Conservation (phyloP, 805 yeast genomes). For the Candida alai region DNA sequence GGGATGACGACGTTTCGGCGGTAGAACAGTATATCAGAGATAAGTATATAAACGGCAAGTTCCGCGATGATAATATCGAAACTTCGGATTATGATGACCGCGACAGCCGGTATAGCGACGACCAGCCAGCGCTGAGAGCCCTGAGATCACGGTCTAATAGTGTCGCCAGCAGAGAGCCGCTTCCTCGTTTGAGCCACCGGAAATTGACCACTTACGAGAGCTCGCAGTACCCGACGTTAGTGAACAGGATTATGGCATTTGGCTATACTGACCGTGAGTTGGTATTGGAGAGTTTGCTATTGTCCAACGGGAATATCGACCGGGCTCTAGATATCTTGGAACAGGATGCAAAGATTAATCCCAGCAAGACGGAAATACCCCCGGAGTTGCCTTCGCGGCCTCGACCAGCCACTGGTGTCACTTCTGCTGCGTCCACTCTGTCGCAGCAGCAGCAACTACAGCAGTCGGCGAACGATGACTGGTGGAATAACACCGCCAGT, state of each 20-base stretch:
- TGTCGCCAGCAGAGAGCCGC: constrained; percentile 5
- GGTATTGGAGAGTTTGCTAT: constrained; percentile 58
- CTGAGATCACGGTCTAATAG: constrained; percentile 19
- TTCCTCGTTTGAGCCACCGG: constrained; percentile 47
- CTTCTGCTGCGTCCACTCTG: constrained; percentile 15
- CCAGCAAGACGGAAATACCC: constrained; percentile 37
- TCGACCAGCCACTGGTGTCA: constrained; percentile 16
- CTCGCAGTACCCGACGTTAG: constrained; percentile 47
- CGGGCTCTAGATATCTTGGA: constrained; percentile 57
- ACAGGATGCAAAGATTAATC: constrained; percentile 32
- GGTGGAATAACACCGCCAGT: constrained; percentile 10
- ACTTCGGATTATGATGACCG: constrained; percentile 33
- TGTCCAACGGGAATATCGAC: constrained; percentile 56
- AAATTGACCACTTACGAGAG: constrained; percentile 53
- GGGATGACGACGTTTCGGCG: constrained; percentile 55
- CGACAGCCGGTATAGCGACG: constrained; percentile 20
- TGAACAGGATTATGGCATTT: constrained; percentile 41
- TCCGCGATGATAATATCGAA: constrained; percentile 38
- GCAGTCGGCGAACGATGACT: constrained; percentile 8
- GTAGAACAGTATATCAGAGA: constrained; percentile 60
- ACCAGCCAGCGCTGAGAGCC: constrained; percentile 10
- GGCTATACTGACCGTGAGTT: constrained; percentile 58
- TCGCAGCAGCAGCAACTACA: constrained; percentile 7
- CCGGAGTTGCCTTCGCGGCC: constrained; percentile 48
- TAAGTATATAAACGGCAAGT: constrained; percentile 65